Conservation (phyloP, 2,329 filamentous ascomycete species). For the Arthrocladium fulminans region DNA sequence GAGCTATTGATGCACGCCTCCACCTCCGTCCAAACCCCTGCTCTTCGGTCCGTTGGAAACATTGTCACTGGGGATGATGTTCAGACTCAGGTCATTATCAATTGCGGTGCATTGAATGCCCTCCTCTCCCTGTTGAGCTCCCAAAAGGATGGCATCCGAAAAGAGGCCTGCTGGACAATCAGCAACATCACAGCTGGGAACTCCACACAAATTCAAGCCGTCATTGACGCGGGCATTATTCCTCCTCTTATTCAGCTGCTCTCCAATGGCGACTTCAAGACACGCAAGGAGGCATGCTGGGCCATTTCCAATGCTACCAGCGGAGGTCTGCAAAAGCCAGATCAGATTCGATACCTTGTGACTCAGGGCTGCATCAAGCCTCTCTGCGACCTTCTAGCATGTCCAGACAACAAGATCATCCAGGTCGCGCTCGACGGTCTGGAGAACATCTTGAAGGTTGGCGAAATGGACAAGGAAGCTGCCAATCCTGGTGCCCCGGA, state of each 20-base stretch:
- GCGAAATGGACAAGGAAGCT: constrained; percentile 94
- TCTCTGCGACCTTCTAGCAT: constrained; percentile 85
- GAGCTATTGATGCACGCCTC: constrained; percentile 97
- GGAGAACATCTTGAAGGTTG: constrained; percentile 99
- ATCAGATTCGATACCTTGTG: constrained; percentile 95
- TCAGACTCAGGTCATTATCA: constrained; percentile 98
- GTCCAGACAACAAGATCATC: constrained; percentile 99
- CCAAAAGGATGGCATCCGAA: constrained; percentile 96
- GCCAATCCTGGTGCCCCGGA: constrained; percentile 59
- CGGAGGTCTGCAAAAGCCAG: constrained; percentile 94
- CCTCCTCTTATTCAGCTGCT: constrained; percentile 92
- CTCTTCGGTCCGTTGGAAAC: constrained; percentile 93
- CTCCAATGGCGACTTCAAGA: constrained; percentile 96
- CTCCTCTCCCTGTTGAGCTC: constrained; percentile 91
- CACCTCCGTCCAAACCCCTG: constrained; percentile 95
- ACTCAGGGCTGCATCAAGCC: constrained; percentile 93
- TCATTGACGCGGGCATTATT: constrained; percentile 95
- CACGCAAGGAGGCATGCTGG: constrained; percentile 98
- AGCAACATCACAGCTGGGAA: constrained; percentile 98
- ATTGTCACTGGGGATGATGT: constrained; percentile 98
- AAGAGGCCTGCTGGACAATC: constrained; percentile 99
- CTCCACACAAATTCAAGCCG: constrained; percentile 92
- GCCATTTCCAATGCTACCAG: constrained; percentile 98
- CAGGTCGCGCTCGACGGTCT: constrained; percentile 95
- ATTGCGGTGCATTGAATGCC: constrained; percentile 86